These are phyloP conservation scores for Skeletonema marinoi DNA, from an alignment of 108 stramenopile species.

Conservation along the genomic window DNA sequence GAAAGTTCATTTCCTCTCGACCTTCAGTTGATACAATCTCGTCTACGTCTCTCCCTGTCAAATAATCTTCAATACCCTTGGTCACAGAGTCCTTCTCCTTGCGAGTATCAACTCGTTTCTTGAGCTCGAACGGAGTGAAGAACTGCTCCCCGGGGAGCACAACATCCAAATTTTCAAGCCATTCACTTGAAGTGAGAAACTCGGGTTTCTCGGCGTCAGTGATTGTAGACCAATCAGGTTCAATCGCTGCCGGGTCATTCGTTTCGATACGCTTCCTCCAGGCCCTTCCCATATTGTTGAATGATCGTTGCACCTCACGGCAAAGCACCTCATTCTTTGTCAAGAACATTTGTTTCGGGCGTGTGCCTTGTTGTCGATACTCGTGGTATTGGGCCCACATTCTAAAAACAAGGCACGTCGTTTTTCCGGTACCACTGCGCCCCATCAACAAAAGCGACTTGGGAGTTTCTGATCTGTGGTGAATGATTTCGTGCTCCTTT, in stretches of 20 bases:
- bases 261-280: constrained; percentile 29
- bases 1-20: constrained; percentile 42
- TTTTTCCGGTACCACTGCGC: constrained; percentile 50
- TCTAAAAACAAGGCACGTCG: constrained; percentile 54
- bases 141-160: constrained; percentile 41
- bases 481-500: constrained; percentile 56
- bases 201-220: constrained; percentile 5
- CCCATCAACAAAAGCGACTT: constrained; percentile 49
- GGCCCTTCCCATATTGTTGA: constrained; percentile 52
- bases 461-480: constrained; percentile 29
- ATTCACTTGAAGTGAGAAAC: constrained; percentile 52
- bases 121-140: constrained; percentile 35
- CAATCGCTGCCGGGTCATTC: neutral
- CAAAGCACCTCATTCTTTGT: constrained; percentile 53
- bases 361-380: constrained; percentile 5
- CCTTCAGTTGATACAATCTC: neutral
- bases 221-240: neutral
- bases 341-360: constrained; percentile 47
- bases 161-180: constrained; percentile 43
- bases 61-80: constrained; percentile 41
- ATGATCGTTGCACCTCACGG: constrained; percentile 46
- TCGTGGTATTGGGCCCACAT: constrained; percentile 45
- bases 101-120: constrained; percentile 27
- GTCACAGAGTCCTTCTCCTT: constrained; percentile 45
- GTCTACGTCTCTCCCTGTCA: constrained; percentile 7